phyloP scores from a whole-genome alignment of 495 filamentous ascomycete species.

The Xeromyces bisporus region DNA sequence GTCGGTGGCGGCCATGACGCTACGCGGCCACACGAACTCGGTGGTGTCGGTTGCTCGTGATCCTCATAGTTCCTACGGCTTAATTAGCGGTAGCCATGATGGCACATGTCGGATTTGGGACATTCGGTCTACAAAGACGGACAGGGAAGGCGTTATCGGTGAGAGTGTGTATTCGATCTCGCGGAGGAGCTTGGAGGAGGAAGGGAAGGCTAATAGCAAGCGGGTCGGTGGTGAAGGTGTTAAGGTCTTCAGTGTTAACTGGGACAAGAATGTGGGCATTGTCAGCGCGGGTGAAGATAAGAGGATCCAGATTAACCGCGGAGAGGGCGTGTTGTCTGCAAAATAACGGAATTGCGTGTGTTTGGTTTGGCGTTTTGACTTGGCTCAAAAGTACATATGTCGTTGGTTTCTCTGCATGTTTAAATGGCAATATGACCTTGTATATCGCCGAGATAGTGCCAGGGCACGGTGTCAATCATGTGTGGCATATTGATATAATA shows the following conservation, averaged over 20 bases:
- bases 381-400: slow-evolving; percentile 19
- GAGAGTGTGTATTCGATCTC: slow-evolving; percentile 69
- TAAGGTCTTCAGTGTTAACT: slow-evolving; percentile 81
- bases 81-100: slow-evolving; percentile 74
- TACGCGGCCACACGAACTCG: slow-evolving; percentile 77
- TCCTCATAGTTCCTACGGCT: slow-evolving; percentile 57
- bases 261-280: slow-evolving; percentile 73
- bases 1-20: slow-evolving; percentile 63
- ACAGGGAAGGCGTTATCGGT: slow-evolving; percentile 50
- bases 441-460: no score
- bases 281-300: slow-evolving; percentile 87
- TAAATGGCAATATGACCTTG: no score
- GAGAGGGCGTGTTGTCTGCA: slow-evolving; percentile 29
- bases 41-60: slow-evolving; percentile 53
- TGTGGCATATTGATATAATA: slow-evolving; percentile 1
- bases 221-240: slow-evolving; percentile 54
- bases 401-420: slow-evolving; percentile 2
- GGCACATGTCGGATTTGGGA: slow-evolving; percentile 89
- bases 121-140: slow-evolving; percentile 52
- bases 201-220: slow-evolving; percentile 32
- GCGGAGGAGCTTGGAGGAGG: slow-evolving; percentile 44
- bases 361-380: slow-evolving; percentile 19
- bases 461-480: no score
- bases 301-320: slow-evolving; percentile 75
- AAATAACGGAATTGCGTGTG: slow-evolving; percentile 18